These are phyloP conservation scores for Coemansia sp. DNA, from an alignment of 192 early-diverging fungal species.

Conservation along the genomic window DNA sequence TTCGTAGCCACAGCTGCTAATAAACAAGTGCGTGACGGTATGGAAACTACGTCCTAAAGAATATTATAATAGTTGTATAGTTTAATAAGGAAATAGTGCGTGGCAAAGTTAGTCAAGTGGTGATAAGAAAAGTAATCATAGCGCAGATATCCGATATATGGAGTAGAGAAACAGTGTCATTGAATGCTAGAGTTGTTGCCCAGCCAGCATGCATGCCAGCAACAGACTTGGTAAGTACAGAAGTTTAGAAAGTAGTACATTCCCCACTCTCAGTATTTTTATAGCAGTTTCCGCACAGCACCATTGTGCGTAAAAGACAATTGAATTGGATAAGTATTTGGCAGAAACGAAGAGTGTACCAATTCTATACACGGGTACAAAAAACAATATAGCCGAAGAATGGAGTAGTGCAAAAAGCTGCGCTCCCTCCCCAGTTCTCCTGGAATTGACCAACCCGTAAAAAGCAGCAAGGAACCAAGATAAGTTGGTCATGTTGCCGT, in stretches of 20 bases:
- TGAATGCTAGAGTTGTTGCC: neutral
- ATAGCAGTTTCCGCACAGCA: neutral
- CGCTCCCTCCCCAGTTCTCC: conserved; percentile 6
- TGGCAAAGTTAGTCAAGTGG: neutral
- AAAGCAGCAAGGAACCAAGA: neutral
- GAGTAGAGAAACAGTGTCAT: neutral
- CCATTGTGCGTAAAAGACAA: conserved; percentile 1
- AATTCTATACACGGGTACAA: conserved; percentile 2
- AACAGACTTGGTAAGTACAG: neutral
- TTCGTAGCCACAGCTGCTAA: neutral
- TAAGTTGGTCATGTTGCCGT: too few relatives aligned
- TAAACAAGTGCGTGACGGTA: neutral
- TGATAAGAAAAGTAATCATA: neutral
- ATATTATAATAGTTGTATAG: neutral
- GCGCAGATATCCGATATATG: neutral
- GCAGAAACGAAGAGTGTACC: neutral
- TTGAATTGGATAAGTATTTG: neutral
- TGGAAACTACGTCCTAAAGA: neutral
- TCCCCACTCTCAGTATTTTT: neutral
- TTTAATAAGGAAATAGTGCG: neutral
- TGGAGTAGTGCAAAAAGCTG: conserved; percentile 6
- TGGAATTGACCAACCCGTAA: neutral
- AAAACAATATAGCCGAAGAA: conserved; percentile 3
- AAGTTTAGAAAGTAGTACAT: neutral
- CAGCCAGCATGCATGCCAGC: neutral